Evolutionary conservation across 2,329 filamentous ascomycete genomes (phyloP).

Genomic region (Aspergillus sp.): DNA sequence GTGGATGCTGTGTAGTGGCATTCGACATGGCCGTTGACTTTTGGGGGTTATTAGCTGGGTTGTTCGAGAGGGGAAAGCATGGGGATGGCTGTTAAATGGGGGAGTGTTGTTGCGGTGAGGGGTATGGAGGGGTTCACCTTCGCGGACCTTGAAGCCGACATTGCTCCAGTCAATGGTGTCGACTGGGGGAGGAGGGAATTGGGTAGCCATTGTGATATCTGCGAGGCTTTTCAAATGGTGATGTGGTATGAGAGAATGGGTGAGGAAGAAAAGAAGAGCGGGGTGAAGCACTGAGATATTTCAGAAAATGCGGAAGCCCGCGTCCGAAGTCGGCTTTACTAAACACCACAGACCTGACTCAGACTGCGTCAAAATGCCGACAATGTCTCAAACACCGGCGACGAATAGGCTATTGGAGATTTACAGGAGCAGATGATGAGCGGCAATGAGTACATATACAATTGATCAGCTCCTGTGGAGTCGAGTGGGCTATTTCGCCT

Average conservation of each 20-base stretch:
- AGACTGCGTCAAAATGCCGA: not conserved
- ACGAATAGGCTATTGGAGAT: not conserved
- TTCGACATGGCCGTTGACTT: slow-evolving; percentile 91
- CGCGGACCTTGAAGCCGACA: slow-evolving; percentile 88
- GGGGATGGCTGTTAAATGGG: not conserved
- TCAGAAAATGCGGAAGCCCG: not conserved
- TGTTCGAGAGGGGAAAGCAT: not conserved
- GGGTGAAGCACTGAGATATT: not conserved
- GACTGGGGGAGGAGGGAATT: slow-evolving; percentile 40
- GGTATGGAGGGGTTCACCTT: slow-evolving; percentile 60
- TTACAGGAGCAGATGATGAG: not conserved
- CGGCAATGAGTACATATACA: not conserved
- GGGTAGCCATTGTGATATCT: slow-evolving; percentile 11
- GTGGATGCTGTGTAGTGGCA: slow-evolving; percentile 77
- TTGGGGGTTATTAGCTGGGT: not conserved
- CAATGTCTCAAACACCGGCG: not conserved
- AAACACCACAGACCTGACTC: not conserved
- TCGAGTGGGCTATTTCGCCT: not conserved
- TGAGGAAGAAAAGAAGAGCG: not conserved
- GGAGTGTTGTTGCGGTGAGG: not conserved
- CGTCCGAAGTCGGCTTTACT: not conserved
- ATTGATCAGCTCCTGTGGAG: not conserved
- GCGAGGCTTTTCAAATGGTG: not conserved
- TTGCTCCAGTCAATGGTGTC: slow-evolving; percentile 75
- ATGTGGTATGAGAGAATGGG: not conserved